These are phyloP conservation scores for Gelatoporia subvermispora DNA, from an alignment of 768 basidiomycete species.

Conservation along the genomic window DNA sequence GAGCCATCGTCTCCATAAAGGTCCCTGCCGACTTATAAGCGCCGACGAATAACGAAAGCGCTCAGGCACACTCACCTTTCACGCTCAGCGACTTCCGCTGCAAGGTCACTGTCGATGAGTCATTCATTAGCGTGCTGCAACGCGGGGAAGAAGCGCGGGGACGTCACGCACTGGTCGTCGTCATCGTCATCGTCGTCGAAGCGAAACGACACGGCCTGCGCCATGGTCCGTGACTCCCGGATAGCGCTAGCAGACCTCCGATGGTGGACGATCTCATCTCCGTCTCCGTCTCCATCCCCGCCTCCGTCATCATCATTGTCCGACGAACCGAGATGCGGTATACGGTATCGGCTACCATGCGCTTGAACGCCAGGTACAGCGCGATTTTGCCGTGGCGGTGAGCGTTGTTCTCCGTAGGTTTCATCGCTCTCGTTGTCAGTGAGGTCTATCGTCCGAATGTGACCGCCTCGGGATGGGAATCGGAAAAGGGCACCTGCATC, in stretches of 20 bases:
- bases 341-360: too few relatives aligned
- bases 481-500: neutral
- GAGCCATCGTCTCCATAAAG: conserved; percentile 26
- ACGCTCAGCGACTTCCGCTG: conserved; percentile 18
- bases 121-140: neutral
- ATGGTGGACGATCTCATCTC: too few relatives aligned
- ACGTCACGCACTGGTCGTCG: conserved; percentile 9
- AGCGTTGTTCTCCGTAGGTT: too few relatives aligned
- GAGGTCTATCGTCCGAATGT: too few relatives aligned
- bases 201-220: neutral
- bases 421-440: neutral
- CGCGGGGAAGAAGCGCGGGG: too few relatives aligned
- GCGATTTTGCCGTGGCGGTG: too few relatives aligned
- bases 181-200: neutral
- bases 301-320: neutral
- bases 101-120: conserved; percentile 14
- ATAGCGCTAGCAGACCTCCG: too few relatives aligned
- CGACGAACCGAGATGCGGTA: too few relatives aligned
- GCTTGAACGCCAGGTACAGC: too few relatives aligned
- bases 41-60: too few relatives aligned
- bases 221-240: too few relatives aligned
- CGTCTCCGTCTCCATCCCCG: neutral
- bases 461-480: too few relatives aligned
- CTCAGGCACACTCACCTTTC: conserved; percentile 15
- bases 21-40: conserved; percentile 9